Evolutionary conservation across 495 filamentous ascomycete species (phyloP), one percentile per base, ranked within the genome.

Genomic region (Trichoderma virens): DNA sequence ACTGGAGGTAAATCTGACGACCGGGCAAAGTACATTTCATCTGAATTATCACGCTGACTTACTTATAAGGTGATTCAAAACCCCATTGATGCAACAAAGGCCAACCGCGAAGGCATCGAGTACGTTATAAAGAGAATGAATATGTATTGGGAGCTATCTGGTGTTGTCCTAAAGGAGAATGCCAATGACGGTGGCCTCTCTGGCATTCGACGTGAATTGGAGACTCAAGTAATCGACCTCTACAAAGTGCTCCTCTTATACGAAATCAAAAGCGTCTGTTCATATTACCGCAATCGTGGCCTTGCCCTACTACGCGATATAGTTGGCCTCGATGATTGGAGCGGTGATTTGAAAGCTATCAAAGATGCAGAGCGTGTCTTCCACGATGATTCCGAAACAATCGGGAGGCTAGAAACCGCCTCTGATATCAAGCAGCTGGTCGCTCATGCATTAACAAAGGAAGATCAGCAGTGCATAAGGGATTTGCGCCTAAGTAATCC

Each of bases 191-290:
- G 35, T 20, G 16, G 32, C 27, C 66, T 65, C 11, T 23, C 38
- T 38, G 31, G 14, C 43, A 20, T 72, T 54, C 23, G 59, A 47
- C 25, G 1, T 2, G 61, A 65, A 45, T 61, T 74, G 30, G 61
- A 71, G 61, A 23, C 39, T 35, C 62, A 30, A 16, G 56, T 72
- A 18, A 32, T 71, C 47, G 39, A 66, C 31, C 71, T 76, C 38
- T 74, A 74, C 64, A 67, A 69, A 51, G 63, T 61, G 3, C 70
- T 74, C 51, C 68, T 76, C 23, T 62, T 64, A 14, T 74, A 73
- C 60, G 67, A 76, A 65, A 71, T 75, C 47, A 76, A 74, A 56
- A 75, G 75, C 65, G 64, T 72, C 34, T 72, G 70, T 38, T 71
- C 64, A 0, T 78, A 74, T 67, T 72, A 73, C 60, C 67, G 68